Base-by-base conservation (phyloP, 805 yeast species). In the Pichia pseudocactophila region DNA sequence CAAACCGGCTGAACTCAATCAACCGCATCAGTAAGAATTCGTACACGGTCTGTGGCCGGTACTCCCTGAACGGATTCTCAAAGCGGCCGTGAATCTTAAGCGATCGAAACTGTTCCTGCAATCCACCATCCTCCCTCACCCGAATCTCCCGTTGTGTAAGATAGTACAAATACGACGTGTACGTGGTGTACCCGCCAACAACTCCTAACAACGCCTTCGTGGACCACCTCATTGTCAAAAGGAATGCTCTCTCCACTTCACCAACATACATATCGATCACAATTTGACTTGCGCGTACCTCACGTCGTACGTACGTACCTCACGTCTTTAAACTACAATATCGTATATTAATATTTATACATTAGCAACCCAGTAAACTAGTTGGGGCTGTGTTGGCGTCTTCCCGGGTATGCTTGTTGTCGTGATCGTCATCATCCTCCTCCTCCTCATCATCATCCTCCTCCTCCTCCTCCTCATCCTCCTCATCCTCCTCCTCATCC, bases 1-100 rank as follows among this genome's bases (percentile, higher is more conserved):
- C 59, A 15, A 42, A 37, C 50, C 82, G 84, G 51, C 82, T 71
- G 10, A 86, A 56, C 57, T 88, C 96, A 43, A 78, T 58, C 3
- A 88, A 46, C 17, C 96, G 67, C 51, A 89, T 82, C 34, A 74
- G 67, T 25, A 85, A 65, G 61, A 89, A 90, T 62, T 90, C 97
- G 56, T 83, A 83, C 8, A 86, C 69, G 0, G 96, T 87, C 61
- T 89, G 97, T 7, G 87, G 82, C 40, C 97, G 70, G 57, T 90
- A 90, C 57, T 90, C 96, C 15, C 73, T 72, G 58, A 90, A 90
- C 2, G 97, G 97, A 54, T 90, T 90, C 45, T 86, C 92, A 63
- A 76, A 90, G 51, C 88, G 68, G 9, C 97, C 96, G 16, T 74
- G 72, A 1, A 86, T 64, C n/a, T 65, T 64, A 45, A 80, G 53